phyloP scores from a whole-genome alignment of 148 eudicot genomes.

The Cornus suecica region DNA sequence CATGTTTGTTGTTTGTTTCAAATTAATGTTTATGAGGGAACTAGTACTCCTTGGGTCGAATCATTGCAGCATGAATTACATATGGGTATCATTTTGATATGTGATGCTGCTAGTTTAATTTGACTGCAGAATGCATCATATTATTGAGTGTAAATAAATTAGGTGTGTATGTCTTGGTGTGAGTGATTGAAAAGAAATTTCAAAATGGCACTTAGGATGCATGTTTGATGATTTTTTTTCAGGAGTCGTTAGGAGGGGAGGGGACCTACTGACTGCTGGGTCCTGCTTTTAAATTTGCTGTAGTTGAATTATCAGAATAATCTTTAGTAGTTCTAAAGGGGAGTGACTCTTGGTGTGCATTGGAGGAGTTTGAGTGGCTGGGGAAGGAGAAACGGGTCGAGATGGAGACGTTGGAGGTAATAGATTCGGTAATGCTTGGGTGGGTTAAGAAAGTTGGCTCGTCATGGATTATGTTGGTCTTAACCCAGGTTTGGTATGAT shows the following conservation, averaged over 20 bases:
- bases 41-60: neutral
- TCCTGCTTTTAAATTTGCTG: too few relatives aligned
- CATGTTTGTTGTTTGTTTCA: neutral
- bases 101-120: neutral
- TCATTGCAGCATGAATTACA: neutral
- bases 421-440: constrained; percentile 86
- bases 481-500: constrained; percentile 81
- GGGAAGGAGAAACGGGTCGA: constrained; percentile 84
- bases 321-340: constrained; percentile 39
- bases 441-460: constrained; percentile 86
- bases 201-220: neutral
- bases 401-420: constrained; percentile 91
- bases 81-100: neutral
- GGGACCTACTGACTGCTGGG: too few relatives aligned
- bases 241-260: neutral
- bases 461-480: constrained; percentile 98
- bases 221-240: neutral
- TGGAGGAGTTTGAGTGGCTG: constrained; percentile 97
- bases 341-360: constrained; percentile 93
- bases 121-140: neutral
- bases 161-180: neutral
- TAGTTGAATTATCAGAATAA: too few relatives aligned
- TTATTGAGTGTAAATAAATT: neutral
- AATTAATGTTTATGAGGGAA: neutral
- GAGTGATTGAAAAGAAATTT: neutral